Percentiles rank a stretch among this genome's conserved stretches.
Conservation (phyloP, 768 basidiomycete species). For the Sutorius australiensis region DNA sequence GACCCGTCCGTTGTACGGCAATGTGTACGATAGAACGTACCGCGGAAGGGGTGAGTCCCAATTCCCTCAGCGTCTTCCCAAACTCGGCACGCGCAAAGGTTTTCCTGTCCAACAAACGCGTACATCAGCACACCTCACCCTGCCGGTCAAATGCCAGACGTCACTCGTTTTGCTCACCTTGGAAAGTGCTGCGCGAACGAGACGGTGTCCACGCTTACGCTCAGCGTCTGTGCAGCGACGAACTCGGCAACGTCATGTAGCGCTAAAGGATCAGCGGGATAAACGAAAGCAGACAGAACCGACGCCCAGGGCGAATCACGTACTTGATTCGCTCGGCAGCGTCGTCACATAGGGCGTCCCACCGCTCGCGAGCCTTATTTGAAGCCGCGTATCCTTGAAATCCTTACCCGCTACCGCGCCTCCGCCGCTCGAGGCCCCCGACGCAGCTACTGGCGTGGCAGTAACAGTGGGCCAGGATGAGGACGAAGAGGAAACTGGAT, state of each 20-base stretch:
- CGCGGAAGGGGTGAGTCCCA: conserved; percentile 89
- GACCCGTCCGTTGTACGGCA: no score
- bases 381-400: conserved; percentile 83
- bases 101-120: conserved; percentile 39
- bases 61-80: conserved; percentile 71
- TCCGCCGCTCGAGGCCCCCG: conserved; percentile 33
- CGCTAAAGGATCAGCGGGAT: conserved; percentile 40
- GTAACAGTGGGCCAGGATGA: conserved; percentile 16
- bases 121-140: neutral
- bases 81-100: conserved; percentile 70
- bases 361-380: conserved; percentile 82
- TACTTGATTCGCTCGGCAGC: conserved; percentile 73
- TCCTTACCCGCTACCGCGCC: conserved; percentile 57
- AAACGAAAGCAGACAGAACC: neutral
- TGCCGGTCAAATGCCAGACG: no score
- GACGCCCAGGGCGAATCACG: conserved; percentile 25
- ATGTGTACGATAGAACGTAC: conserved; percentile 23
- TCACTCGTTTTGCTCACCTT: conserved; percentile 44
- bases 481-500: conserved; percentile 24
- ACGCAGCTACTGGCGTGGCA: conserved; percentile 33
- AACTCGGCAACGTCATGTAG: conserved; percentile 85
- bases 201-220: conserved; percentile 74
- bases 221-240: conserved; percentile 68
- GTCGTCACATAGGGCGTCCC: conserved; percentile 77
- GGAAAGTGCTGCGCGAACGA: conserved; percentile 81